Evolutionary conservation across 768 basidiomycete genomes (phyloP), one percentile per base, ranked within the genome.

Genomic region (Termitomyces heimii): DNA sequence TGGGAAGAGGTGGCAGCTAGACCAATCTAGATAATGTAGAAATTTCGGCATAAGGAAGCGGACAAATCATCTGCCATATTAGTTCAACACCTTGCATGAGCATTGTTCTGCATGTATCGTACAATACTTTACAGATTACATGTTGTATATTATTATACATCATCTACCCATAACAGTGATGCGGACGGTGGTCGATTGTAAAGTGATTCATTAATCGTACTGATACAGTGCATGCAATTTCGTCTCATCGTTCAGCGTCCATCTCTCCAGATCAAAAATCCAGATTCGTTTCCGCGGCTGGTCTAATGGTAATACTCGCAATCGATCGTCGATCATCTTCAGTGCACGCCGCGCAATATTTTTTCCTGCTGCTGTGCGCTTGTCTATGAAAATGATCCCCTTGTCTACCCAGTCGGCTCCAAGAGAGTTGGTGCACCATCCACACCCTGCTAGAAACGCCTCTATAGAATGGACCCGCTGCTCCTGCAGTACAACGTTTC

Each of bases 381-480:
- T 70, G 48, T 76, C 68, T 3, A 80, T 66, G 32, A 81, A 67
- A 18, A 78, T 67, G 5, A 77, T 59, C 6, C 77, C 79, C 49
- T 67, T 61, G 51, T 62, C 54, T 10, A 60, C 53, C 63, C 65
- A 62, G 10, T 31, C 37, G 32, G 59, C 56, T 22, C 53, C 53
- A 43, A 8, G 22, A 34, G 20, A 28, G 28, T 54, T 44, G 8
- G 28, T 42, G 28, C 52, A 57, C 78, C 77, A 80, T 14, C 77
- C 80, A 62, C 83, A 83, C 2, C 73, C 80, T 3, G 64, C n/a
- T 2, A 83, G 61, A 8, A 83, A 58, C 1, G 79, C 71, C n/a
- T 78, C 74, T 10, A 83, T 54, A 2, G 73, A 73, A 59, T 78
- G 75, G 9, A 81, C 59, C 14, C 67, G 67, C 42, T 71, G 68